Percentiles rank a stretch among this genome's conserved stretches.
Conservation (phyloP, 768 basidiomycete genomes). For the Suillus ampliporus region DNA sequence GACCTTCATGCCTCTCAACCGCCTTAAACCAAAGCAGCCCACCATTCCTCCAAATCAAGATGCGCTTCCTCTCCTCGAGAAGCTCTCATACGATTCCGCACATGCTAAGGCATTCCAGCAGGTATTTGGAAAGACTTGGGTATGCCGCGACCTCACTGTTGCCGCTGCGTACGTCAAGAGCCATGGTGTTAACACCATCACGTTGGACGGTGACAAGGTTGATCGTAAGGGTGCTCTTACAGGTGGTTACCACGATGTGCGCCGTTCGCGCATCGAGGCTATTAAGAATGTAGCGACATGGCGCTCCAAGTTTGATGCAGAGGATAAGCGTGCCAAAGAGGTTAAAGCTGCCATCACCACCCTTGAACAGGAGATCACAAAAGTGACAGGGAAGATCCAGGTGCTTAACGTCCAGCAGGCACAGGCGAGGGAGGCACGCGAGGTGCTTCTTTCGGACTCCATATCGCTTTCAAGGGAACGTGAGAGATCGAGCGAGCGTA, state of each 20-base stretch:
- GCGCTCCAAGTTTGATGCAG: constrained; percentile 72
- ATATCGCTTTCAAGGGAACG: constrained; percentile 65
- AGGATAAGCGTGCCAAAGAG: constrained; percentile 68
- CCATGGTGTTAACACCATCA: constrained; percentile 96
- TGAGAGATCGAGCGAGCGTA: constrained; percentile 67
- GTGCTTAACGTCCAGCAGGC: constrained; percentile 72
- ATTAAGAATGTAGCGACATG: constrained; percentile 79
- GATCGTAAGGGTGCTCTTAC: constrained; percentile 96
- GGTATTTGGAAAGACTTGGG: constrained; percentile 97
- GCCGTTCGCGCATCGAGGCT: constrained; percentile 87
- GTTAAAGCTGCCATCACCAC: constrained; percentile 71
- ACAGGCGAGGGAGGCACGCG: constrained; percentile 70
- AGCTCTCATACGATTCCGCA: constrained; percentile 73
- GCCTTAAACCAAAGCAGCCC: constrained; percentile 78
- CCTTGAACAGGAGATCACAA: constrained; percentile 88
- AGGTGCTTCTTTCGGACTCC: constrained; percentile 68
- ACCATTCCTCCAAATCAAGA: constrained; percentile 72
- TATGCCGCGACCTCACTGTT: constrained; percentile 90
- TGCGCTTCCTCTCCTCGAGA: constrained; percentile 81
- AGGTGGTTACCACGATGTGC: constrained; percentile 94
- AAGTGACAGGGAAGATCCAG: constrained; percentile 72
- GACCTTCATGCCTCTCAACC: constrained; percentile 98
- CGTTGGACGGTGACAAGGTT: constrained; percentile 96
- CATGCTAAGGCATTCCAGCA: constrained; percentile 91
- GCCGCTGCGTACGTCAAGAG: constrained; percentile 94